Percentiles rank a stretch among this genome's conserved stretches.
Evolutionary conservation across 2,329 filamentous ascomycete species (phyloP).

Genomic region (Acrocalymma vagum): DNA sequence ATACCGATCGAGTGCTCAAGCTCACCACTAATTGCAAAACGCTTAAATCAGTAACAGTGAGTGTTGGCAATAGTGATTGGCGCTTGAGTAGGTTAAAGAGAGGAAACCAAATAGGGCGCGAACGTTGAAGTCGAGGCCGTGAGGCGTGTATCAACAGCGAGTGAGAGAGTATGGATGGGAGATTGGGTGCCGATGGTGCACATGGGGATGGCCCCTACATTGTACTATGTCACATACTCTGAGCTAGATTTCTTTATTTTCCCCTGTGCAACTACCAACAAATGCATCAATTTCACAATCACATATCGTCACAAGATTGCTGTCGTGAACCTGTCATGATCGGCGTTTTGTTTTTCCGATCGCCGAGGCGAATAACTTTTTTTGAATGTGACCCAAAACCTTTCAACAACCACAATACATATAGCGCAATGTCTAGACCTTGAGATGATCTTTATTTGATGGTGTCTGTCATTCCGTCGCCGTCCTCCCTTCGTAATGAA

Average conservation of each 20-base stretch:
- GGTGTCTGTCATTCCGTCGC: no score
- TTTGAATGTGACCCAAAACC: constrained; percentile 23
- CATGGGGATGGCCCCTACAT: constrained; percentile 28
- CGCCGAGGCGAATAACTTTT: constrained; percentile 27
- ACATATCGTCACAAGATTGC: not conserved
- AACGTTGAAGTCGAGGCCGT: constrained; percentile 8
- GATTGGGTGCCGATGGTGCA: constrained; percentile 27
- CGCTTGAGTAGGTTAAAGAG: not conserved
- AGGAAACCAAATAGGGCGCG: constrained; percentile 5
- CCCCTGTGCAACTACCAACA: constrained; percentile 39
- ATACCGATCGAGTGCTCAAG: constrained; percentile 64
- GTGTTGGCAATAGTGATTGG: not conserved
- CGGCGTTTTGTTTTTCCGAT: constrained; percentile 27
- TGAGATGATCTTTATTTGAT: constrained; percentile 5
- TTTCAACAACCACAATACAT: constrained; percentile 15
- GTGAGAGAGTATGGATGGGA: constrained; percentile 6
- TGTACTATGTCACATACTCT: constrained; percentile 53
- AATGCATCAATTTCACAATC: constrained; percentile 32
- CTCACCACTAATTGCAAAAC: constrained; percentile 38
- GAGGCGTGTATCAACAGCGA: constrained; percentile 22
- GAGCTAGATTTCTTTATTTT: constrained; percentile 46
- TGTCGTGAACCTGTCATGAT: constrained; percentile 9
- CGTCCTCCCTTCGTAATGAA: constrained; percentile 66
- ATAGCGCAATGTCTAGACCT: constrained; percentile 2
- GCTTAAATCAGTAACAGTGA: constrained; percentile 10